These are phyloP conservation scores for Herpetospermum pedunculosum DNA, from an alignment of 306 rosid genomes.

Conservation along the genomic window DNA sequence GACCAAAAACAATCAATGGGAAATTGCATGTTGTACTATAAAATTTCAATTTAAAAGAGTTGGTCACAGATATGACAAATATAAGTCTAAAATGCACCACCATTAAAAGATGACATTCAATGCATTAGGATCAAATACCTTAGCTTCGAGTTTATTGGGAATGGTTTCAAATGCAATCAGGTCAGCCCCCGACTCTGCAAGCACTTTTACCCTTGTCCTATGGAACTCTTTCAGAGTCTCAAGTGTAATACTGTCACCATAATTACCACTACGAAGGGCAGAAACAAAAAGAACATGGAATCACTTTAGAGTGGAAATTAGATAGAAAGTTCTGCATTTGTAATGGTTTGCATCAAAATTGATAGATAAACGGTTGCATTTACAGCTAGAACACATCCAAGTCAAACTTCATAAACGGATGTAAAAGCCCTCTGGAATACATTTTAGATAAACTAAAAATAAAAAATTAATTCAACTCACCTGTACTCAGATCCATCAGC, in stretches of 20 bases:
- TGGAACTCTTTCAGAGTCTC: constrained; percentile 62
- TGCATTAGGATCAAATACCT: constrained; percentile 28
- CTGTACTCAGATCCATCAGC: constrained; percentile 44
- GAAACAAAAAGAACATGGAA: neutral
- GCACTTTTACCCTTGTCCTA: constrained; percentile 65
- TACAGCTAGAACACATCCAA: neutral
- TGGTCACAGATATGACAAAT: neutral
- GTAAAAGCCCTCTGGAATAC: neutral
- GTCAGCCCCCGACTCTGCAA: constrained; percentile 67
- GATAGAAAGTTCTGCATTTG: neutral
- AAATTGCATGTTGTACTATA: neutral
- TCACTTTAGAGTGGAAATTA: neutral
- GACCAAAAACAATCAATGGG: neutral
- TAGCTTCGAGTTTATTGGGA: constrained; percentile 70
- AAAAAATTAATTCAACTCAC: neutral
- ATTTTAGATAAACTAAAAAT: neutral
- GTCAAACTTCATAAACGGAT: neutral
- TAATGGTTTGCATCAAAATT: neutral
- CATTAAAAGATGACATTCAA: neutral
- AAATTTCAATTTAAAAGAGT: neutral
- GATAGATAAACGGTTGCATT: neutral
- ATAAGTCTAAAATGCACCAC: neutral
- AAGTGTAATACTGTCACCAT: constrained; percentile 52
- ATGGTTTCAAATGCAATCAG: constrained; percentile 80
- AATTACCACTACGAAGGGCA: constrained; percentile 43